phyloP scores from a whole-genome alignment of 106 monocot species.

The Cymbidium sinense region DNA sequence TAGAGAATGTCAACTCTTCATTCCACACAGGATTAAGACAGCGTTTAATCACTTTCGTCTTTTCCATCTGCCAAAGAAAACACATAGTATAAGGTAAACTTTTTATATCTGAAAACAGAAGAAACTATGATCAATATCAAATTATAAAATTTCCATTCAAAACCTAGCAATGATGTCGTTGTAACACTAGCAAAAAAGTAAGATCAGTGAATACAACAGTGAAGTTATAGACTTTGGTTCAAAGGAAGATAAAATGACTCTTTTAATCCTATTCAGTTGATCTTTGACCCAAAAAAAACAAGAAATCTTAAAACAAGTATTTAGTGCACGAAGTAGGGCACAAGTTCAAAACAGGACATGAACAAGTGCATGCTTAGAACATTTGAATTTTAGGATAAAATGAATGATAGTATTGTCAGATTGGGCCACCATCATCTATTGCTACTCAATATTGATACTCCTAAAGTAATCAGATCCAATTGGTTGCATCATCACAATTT shows the following conservation, averaged over 20 bases:
- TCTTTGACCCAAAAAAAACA: neutral
- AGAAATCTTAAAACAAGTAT: neutral
- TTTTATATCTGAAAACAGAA: neutral
- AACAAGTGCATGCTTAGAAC: neutral
- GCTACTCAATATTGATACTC: too few relatives aligned
- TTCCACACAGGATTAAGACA: constrained; percentile 97
- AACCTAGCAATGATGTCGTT: too few relatives aligned
- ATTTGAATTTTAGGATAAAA: neutral
- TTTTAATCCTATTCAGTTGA: neutral
- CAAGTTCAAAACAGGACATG: neutral
- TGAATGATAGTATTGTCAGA: neutral
- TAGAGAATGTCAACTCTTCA: constrained; percentile 73
- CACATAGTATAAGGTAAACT: neutral
- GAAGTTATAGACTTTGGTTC: neutral
- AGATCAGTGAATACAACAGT: neutral
- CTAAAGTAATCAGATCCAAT: too few relatives aligned
- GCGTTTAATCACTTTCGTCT: constrained; percentile 85
- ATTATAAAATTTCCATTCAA: neutral
- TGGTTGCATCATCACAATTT: too few relatives aligned
- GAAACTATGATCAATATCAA: neutral
- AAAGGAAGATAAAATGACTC: neutral
- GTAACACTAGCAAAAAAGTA: neutral
- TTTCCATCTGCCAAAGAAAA: constrained; percentile 40
- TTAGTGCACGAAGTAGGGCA: neutral
- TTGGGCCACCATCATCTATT: neutral